Evolutionary conservation across 441 rosid genomes (phyloP).

Genomic region (Capsella rubella): DNA sequence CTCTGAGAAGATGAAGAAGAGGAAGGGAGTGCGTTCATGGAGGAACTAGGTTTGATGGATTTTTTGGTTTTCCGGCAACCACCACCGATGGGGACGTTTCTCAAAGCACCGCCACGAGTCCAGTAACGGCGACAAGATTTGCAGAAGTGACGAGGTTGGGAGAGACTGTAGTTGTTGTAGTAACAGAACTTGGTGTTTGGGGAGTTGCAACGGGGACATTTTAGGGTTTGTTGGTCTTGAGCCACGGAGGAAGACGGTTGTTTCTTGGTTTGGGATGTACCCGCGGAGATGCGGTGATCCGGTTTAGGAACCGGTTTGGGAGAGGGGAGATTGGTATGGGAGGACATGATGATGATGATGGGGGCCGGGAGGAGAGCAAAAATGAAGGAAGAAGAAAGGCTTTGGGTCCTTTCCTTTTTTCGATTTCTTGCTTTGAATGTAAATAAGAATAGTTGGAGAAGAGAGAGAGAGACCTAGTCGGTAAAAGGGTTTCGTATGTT

Average conservation of each 20-base stretch:
- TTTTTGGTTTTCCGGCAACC: constrained; percentile 91
- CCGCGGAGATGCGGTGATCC: constrained; percentile 49
- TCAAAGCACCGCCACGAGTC: constrained; percentile 92
- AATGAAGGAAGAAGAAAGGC: constrained; percentile 10
- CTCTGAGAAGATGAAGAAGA: constrained; percentile 40
- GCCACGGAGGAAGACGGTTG: constrained; percentile 42
- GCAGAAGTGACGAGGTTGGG: constrained; percentile 94
- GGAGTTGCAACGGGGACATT: constrained; percentile 93
- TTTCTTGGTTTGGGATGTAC: constrained; percentile 48
- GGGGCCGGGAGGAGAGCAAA: constrained; percentile 8
- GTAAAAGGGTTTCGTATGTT: constrained; percentile 38
- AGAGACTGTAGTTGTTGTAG: constrained; percentile 93
- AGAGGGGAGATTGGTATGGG: constrained; percentile 50
- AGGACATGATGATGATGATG: constrained; percentile 50
- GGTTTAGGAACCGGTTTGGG: constrained; percentile 50
- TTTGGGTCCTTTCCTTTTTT: neutral
- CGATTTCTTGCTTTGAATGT: constrained; percentile 35
- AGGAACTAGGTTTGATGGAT: constrained; percentile 42
- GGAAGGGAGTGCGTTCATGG: constrained; percentile 15
- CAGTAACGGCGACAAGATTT: constrained; percentile 93
- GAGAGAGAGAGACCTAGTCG: constrained; percentile 39
- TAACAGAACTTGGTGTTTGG: constrained; percentile 94
- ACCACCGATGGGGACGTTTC: constrained; percentile 94
- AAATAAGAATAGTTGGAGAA: constrained; percentile 26
- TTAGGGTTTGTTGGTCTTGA: constrained; percentile 56